A percentile compares a stretch with the other conserved stretches of the same genome.
Evolutionary conservation across 2,329 filamentous ascomycete genomes (phyloP).

Genomic region (Aspergillus novoparasiticus): DNA sequence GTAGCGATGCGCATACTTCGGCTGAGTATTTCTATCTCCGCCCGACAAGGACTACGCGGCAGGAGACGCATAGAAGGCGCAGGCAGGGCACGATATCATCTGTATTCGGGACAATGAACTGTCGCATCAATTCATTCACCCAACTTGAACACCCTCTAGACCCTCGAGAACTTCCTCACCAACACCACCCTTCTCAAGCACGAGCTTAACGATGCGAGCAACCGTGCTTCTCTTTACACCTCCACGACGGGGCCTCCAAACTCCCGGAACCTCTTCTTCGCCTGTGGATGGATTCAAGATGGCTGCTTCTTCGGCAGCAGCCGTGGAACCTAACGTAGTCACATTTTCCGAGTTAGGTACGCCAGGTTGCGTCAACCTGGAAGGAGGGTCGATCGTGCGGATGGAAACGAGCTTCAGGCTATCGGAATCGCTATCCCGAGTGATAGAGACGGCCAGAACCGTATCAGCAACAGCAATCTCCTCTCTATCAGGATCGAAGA

Average conservation of each 20-base stretch:
- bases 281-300: conserved; percentile 54
- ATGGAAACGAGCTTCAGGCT: conserved; percentile 67
- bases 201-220: conserved; percentile 73
- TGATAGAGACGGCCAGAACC: conserved; percentile 81
- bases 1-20: background rate
- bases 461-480: conserved; percentile 92
- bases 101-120: background rate
- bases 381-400: conserved; percentile 74
- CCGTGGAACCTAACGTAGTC: conserved; percentile 49
- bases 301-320: conserved; percentile 44
- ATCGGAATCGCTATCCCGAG: conserved; percentile 38
- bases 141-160: conserved; percentile 68
- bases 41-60: background rate
- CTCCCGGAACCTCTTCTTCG: conserved; percentile 63
- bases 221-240: conserved; percentile 77
- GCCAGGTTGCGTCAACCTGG: conserved; percentile 70
- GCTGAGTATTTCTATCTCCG: background rate
- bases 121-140: conserved; percentile 38
- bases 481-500: conserved; percentile 90
- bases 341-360: conserved; percentile 66
- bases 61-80: background rate
- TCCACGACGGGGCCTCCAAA: conserved; percentile 84
- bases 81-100: background rate
- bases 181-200: conserved; percentile 75
- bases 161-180: conserved; percentile 84